Evolutionary conservation across 306 rosid genomes (phyloP), one percentile per base, ranked within the genome.

Genomic region (Corylus heterophylla): DNA sequence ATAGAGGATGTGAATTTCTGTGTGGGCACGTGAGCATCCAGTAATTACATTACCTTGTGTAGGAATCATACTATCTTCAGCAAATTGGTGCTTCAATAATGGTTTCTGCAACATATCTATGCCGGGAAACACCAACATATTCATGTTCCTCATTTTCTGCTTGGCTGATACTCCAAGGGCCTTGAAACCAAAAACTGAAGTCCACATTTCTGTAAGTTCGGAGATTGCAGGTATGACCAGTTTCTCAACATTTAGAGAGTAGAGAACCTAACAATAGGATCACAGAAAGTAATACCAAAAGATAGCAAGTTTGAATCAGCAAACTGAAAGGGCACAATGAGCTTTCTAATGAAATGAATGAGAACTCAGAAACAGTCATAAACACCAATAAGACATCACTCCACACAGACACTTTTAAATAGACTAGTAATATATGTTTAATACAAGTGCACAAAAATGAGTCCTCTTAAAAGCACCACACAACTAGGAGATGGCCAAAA

Each of bases 141-240:
- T 95, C 85, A 83, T 84, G 83, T 76, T 93, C 78, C 83, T 91
- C 88, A 88, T 86, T 77, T 74, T 78, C 80, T 74, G 77, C 82
- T 85, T 91, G 90, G 17, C 81, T 64, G 86, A 82, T 61, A 50
- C 78, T 71, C 90, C 92, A 81, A 89, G 92, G 72, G 92, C 86
- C 81, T 86, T 87, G 79, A 93, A 93, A 76, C 98, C 98, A 86
- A 95, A 95, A 74, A 82, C 87, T 13, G 92, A 85, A 78, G 96
- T 91, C 99, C 99, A 95, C 69, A 92, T 93, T 81, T 86, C 91
- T 76, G 79, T 88, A 58, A 93, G 86, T 81, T 93, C 94, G 8
- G 91, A 89, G 81, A 95, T 87, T 31, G 98, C 99, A 27, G 98
- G 99, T 75, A 95, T 91, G 82, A 95, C 93, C 90, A 92, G 86